Evolutionary conservation across 2,329 filamentous ascomycete genomes (phyloP), one percentile per base, ranked within the genome.

Genomic region (Xylariaceae sp.): DNA sequence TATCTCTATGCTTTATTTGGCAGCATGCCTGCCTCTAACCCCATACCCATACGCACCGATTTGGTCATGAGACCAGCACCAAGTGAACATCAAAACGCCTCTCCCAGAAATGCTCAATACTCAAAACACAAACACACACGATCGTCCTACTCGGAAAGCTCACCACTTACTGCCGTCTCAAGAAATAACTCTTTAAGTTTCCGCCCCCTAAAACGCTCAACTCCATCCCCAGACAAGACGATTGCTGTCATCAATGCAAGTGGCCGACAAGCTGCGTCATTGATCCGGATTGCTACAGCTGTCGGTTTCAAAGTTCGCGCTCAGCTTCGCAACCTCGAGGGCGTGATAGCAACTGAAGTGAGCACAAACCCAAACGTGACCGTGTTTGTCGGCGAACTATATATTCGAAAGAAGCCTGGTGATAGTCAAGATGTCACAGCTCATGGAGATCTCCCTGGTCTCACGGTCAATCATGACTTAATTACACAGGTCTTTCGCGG

Each of bases 221-320:
- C 78, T 69, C 74, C 76, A 48, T 70, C 72, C 22, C 77, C 78
- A 36, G 76, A 79, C 64, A 93, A 91, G 72, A 93, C 87, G 44
- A 89, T 95, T 61, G 92, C 91, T 64, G 85, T 95, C 63, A 91
- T 97, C 72, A 97, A 97, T 71, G 89, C 89, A 64, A 92, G 89
- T 65, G 93, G 93, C 62, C 87, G 93, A 59, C 93, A 98, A 75
- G 90, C 92, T 54, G 92, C 92, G 47, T 96, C 91, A 48, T 83
- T 98, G 61, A 93, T 96, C 59, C 86, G 93, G 56, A 90, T 95
- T 63, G 92, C 92, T 47, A 88, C 88, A 36, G 93, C 93, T 49
- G 85, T 97, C 45, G 93, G 93, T 55, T 97, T 93, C 74, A 82
- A 85, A 65, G 92, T 98, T 46, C 87, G 88, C 61, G 93, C 91